A percentile compares a stretch with the other conserved stretches of the same genome.
phyloP scores from a whole-genome alignment of 2,329 filamentous ascomycete genomes.

The Ophiocordyceps camponoti-leonardi region DNA sequence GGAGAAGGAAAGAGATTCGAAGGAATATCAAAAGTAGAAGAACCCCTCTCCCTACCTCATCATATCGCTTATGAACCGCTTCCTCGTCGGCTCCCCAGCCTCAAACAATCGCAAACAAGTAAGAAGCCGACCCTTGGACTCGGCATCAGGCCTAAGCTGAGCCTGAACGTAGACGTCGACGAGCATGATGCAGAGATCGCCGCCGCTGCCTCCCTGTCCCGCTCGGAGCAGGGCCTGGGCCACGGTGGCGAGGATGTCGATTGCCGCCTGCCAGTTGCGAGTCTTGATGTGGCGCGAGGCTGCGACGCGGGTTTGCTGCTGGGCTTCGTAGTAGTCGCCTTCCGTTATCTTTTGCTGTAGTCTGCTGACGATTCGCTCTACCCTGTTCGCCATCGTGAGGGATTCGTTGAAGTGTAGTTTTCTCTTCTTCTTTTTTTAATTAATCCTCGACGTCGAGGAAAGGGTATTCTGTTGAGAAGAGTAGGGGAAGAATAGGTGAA shows the following conservation, averaged over 20 bases:
- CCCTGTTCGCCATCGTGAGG: slow-evolving; percentile 20
- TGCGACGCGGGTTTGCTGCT: slow-evolving; percentile 93
- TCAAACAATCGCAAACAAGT: slow-evolving; percentile 68
- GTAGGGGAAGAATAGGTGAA: no score
- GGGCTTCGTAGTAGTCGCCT: slow-evolving; percentile 92
- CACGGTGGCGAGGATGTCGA: slow-evolving; percentile 73
- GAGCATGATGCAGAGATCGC: slow-evolving; percentile 74
- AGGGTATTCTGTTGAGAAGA: no score
- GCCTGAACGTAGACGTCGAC: slow-evolving; percentile 85
- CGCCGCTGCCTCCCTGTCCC: slow-evolving; percentile 84
- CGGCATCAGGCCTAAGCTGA: slow-evolving; percentile 59
- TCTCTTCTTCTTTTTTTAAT: background rate
- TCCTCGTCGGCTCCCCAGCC: slow-evolving; percentile 71
- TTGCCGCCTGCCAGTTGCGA: slow-evolving; percentile 66
- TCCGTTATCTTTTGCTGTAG: slow-evolving; percentile 79
- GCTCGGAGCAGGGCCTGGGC: slow-evolving; percentile 75
- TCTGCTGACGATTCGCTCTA: slow-evolving; percentile 35
- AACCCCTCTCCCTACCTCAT: slow-evolving; percentile 43
- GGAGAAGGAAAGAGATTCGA: no score
- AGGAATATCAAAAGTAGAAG: no score
- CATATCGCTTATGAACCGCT: slow-evolving; percentile 79
- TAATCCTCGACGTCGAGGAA: no score
- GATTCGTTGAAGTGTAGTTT: background rate
- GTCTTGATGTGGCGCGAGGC: slow-evolving; percentile 86
- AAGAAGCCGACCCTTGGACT: slow-evolving; percentile 57